Base-by-base conservation (phyloP, 768 basidiomycete genomes). In the Pisolithus marmoratus region DNA sequence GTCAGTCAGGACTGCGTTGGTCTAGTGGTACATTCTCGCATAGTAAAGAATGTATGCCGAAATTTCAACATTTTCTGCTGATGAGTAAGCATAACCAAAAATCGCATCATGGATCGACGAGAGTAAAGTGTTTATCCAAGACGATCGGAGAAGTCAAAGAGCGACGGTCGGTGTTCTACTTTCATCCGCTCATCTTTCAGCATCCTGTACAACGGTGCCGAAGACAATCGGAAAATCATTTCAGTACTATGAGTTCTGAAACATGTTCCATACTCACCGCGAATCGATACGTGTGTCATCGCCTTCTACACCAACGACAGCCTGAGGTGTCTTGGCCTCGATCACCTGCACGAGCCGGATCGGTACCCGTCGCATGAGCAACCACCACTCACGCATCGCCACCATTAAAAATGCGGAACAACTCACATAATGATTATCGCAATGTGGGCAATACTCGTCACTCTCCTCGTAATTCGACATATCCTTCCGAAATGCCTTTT, bases 361-460 rank as follows among this genome's bases (percentile, higher is more conserved):
- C 24, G n/a, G n/a, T n/a, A 9, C 27, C 9, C 31, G 49, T 56
- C 51, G 55, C 29, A 42, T 8, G 34, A 19, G 17, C 15, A 5
- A 4, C 19, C 14, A 19, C 9, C 22, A 27, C 20, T 19, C 31
- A 52, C 44, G n/a, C 11, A 19, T 15, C 7, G 4, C 49, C 29
- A 22, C 17, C 15, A 7, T 27, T 5, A 43, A 23, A 24, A n/a
- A 36, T 17, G 5, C 8, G 11, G 24, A 24, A 42, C 37, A 29
- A 75, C 88, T 60, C 64, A 95, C 96, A 67, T 94, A 99, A 65
- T 94, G 94, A 65, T 98, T 98, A 70, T 97, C 96, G 64, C 96
- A 97, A 69, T 96, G 88, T 0, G 95, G 96, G 65, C 96, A 98
- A 65, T 85, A 98, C 70, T 99, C 96, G 66, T 98, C 94, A 63